A percentile compares a stretch with the other conserved stretches of the same genome.
phyloP scores from a whole-genome alignment of 495 filamentous ascomycete species.

The Bacidia gigantensis region DNA sequence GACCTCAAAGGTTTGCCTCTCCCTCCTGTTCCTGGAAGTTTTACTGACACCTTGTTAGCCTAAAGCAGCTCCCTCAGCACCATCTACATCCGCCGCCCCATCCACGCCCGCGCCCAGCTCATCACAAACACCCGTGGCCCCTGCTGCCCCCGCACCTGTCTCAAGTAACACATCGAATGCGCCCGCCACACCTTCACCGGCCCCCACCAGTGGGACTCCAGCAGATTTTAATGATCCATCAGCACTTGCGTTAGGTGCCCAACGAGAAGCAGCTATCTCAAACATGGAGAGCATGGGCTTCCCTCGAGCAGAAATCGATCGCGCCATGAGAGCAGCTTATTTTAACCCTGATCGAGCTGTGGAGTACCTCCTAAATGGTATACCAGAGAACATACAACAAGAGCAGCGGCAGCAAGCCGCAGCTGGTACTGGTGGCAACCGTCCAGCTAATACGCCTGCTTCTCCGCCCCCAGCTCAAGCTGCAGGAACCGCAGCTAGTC shows the following conservation, averaged over 20 bases:
- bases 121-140: conserved; percentile 43
- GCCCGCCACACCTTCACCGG: conserved; percentile 56
- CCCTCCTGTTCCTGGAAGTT: neutral
- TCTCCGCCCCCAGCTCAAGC: conserved; percentile 14
- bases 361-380: conserved; percentile 85
- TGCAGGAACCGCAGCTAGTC: conserved; percentile 20
- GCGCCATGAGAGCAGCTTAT: conserved; percentile 89
- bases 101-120: conserved; percentile 58
- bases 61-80: conserved; percentile 49
- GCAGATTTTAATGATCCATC: conserved; percentile 58
- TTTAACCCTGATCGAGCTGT: conserved; percentile 95
- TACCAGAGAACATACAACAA: conserved; percentile 68
- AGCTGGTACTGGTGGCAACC: conserved; percentile 2
- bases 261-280: conserved; percentile 66
- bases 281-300: conserved; percentile 98
- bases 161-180: conserved; percentile 33
- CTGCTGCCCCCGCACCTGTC: conserved; percentile 38
- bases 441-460: conserved; percentile 1
- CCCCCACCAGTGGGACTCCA: conserved; percentile 32
- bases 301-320: conserved; percentile 67
- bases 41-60: conserved; percentile 31
- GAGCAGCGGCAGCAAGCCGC: conserved; percentile 41
- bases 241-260: conserved; percentile 63
- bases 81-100: conserved; percentile 42
- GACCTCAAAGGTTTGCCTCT: conserved; percentile 65